These are phyloP conservation scores for Bathelium albidoporum DNA, from an alignment of 495 filamentous ascomycete species.

Conservation along the genomic window DNA sequence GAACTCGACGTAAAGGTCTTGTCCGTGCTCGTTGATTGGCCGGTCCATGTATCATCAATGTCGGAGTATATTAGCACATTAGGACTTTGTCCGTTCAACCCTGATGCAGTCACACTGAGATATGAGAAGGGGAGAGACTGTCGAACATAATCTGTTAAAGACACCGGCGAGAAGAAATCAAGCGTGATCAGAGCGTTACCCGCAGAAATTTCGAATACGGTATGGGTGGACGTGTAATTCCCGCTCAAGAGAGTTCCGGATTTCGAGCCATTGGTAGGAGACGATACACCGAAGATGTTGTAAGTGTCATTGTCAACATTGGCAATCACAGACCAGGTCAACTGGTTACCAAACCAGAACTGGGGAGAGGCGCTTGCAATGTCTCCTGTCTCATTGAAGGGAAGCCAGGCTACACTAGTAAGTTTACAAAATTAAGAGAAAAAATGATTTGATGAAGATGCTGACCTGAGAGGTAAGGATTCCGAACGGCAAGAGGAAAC, in stretches of 20 bases:
- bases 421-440: not conserved
- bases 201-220: slow-evolving; percentile 7
- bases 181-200: slow-evolving; percentile 7
- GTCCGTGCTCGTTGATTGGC: slow-evolving; percentile 12
- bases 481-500: slow-evolving; percentile 12
- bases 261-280: not conserved
- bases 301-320: slow-evolving; percentile 8
- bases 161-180: slow-evolving; percentile 16
- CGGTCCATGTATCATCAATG: slow-evolving; percentile 44
- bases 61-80: slow-evolving; percentile 38
- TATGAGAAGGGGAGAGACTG: slow-evolving; percentile 14
- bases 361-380: slow-evolving; percentile 6
- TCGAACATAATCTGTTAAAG: slow-evolving; percentile 4
- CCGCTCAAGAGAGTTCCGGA: slow-evolving; percentile 1
- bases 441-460: not conserved
- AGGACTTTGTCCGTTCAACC: slow-evolving; percentile 17
- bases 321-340: slow-evolving; percentile 12
- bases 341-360: slow-evolving; percentile 10
- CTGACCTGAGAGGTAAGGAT: slow-evolving; percentile 9
- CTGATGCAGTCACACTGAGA: slow-evolving; percentile 9
- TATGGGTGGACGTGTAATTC: slow-evolving; percentile 15
- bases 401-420: slow-evolving; percentile 4
- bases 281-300: slow-evolving; percentile 8
- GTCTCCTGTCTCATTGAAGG: slow-evolving; percentile 6
- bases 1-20: not conserved